These are phyloP conservation scores for Pezicula neosporulosa DNA, from an alignment of 2,329 filamentous ascomycete genomes.

Conservation along the genomic window DNA sequence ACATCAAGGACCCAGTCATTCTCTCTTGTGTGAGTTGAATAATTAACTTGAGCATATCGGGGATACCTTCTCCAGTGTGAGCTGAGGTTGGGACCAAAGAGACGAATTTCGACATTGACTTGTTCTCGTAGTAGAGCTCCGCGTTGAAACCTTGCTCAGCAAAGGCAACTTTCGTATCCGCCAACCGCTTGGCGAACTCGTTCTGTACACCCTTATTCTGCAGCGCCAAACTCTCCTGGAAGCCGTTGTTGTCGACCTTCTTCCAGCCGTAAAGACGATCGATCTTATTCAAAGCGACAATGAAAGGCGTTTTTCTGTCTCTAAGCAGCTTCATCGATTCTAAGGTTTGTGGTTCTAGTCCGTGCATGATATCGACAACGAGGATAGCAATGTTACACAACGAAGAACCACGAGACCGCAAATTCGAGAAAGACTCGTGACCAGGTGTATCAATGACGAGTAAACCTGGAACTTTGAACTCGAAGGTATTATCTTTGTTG, in stretches of 20 bases:
- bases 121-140: slow-evolving; percentile 96
- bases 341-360: slow-evolving; percentile 91
- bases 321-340: slow-evolving; percentile 95
- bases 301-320: slow-evolving; percentile 94
- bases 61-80: slow-evolving; percentile 98
- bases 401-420: slow-evolving; percentile 93
- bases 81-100: slow-evolving; percentile 97
- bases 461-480: slow-evolving; percentile 96
- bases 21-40: slow-evolving; percentile 90
- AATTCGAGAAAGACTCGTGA: slow-evolving; percentile 99
- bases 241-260: slow-evolving; percentile 97
- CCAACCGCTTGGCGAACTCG: slow-evolving; percentile 87
- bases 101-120: slow-evolving; percentile 89
- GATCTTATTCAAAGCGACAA: slow-evolving; percentile 99
- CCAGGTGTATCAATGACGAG: slow-evolving; percentile 97
- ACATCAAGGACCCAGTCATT: slow-evolving; percentile 97
- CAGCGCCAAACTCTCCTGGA: slow-evolving; percentile 84
- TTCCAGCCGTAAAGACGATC: slow-evolving; percentile 99
- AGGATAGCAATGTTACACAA: slow-evolving; percentile 99
- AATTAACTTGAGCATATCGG: slow-evolving; percentile 96
- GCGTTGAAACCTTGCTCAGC: slow-evolving; percentile 97
- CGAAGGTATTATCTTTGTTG: slow-evolving; percentile 84
- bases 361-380: slow-evolving; percentile 99
- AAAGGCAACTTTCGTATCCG: slow-evolving; percentile 90
- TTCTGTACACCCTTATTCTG: slow-evolving; percentile 92